Conservation (phyloP, 2,329 filamentous ascomycete species). For the Colletotrichum nymphaeae region DNA sequence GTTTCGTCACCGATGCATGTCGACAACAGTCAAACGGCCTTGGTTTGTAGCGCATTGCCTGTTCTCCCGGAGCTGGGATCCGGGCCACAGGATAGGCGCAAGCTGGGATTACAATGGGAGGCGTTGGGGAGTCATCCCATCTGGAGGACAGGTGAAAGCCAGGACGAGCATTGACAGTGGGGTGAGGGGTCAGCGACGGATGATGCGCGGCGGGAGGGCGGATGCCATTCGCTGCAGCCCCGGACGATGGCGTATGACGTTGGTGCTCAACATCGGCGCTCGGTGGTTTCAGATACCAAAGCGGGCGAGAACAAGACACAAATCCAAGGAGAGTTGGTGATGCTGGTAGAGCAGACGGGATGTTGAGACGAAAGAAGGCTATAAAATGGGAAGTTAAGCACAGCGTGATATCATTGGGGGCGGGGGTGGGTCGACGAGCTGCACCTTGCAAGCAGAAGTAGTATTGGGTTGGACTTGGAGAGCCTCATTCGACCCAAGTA, state of each 20-base stretch:
- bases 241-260: not conserved
- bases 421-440: not conserved
- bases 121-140: constrained; percentile 4
- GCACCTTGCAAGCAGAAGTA: not conserved
- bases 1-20: not conserved
- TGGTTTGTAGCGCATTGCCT: not conserved
- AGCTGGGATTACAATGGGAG: constrained; percentile 2
- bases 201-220: not conserved
- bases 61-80: not conserved
- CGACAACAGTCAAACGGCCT: not conserved
- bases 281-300: constrained; percentile 9
- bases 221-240: not conserved
- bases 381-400: not conserved
- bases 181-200: not conserved
- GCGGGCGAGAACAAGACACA: not conserved
- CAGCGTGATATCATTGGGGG: not conserved
- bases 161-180: not conserved
- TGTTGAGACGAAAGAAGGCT: constrained; percentile 12
- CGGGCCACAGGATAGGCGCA: not conserved
- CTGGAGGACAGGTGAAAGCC: not conserved
- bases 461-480: not conserved
- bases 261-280: constrained; percentile 18
- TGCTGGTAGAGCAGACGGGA: not conserved
- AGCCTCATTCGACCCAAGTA: not conserved
- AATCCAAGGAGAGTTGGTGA: not conserved